Evolutionary conservation across 2,329 filamentous ascomycete genomes (phyloP).

Genomic region (Phymatotrichopsis omnivora): DNA sequence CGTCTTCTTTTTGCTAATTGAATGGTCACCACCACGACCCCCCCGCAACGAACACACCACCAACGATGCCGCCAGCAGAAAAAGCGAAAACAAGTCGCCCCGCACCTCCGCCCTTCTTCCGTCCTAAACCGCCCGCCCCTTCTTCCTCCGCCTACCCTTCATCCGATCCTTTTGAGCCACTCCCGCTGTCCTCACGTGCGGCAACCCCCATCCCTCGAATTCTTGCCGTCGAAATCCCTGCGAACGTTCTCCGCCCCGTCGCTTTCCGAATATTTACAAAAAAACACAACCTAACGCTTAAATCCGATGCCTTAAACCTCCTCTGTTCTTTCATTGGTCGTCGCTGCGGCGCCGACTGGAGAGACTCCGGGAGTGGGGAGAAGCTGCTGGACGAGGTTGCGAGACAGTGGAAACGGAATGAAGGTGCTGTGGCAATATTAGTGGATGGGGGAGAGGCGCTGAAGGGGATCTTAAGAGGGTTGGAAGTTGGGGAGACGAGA

Average conservation of each 20-base stretch:
- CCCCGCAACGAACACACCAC: too few species aligned
- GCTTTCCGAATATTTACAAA: conserved; percentile 96
- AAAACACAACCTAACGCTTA: conserved; percentile 89
- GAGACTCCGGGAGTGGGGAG: conserved; percentile 88
- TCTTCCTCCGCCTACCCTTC: conserved; percentile 20
- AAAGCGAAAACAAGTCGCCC: too few species aligned
- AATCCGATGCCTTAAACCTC: conserved; percentile 72
- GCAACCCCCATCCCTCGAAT: conserved; percentile 41
- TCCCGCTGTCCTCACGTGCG: conserved; percentile 20
- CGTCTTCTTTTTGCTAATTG: too few species aligned
- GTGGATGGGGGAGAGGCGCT: conserved; percentile 72
- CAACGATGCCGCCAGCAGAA: too few species aligned
- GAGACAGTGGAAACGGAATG: conserved; percentile 77
- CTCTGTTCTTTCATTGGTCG: conserved; percentile 84
- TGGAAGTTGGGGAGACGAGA: conserved; percentile 52
- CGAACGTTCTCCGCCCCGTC: conserved; percentile 73
- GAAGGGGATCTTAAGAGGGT: conserved; percentile 67
- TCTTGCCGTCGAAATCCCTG: conserved; percentile 79
- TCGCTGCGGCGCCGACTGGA: conserved; percentile 92
- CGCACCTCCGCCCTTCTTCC: too few species aligned
- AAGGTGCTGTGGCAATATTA: conserved; percentile 60
- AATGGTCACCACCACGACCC: too few species aligned
- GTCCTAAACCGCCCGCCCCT: conserved; percentile 3
- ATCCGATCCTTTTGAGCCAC: conserved; percentile 27
- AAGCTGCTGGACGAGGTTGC: conserved; percentile 86